Conservation (phyloP, 1,284 basidiomycete genomes). For the Austroboletus novae-zelandiae region DNA sequence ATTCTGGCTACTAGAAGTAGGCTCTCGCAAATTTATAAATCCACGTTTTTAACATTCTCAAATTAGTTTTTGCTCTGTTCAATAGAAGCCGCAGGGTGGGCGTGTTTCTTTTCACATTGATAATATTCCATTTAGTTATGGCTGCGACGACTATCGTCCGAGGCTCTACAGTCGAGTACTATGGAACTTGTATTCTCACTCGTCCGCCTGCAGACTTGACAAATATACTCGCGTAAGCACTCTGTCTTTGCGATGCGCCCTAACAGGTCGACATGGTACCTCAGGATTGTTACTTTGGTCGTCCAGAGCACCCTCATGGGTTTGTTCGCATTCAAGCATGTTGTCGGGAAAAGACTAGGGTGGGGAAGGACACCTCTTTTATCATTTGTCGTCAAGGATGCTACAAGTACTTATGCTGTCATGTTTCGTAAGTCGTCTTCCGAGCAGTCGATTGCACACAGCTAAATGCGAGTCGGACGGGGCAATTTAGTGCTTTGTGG, state of each 20-base stretch:
- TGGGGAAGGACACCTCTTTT: conserved; percentile 16
- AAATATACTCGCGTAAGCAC: background rate
- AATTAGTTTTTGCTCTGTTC: conserved; percentile 25
- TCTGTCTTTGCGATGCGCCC: background rate
- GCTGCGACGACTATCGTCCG: background rate
- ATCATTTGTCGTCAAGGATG: conserved; percentile 20
- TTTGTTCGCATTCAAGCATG: conserved; percentile 11
- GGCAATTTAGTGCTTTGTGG: conserved; percentile 6
- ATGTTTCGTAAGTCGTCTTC: conserved; percentile 15
- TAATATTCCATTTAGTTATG: conserved; percentile 8
- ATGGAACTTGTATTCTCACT: conserved; percentile 15
- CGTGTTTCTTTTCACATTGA: conserved; percentile 9
- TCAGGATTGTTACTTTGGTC: conserved; percentile 1
- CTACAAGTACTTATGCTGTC: conserved; percentile 7
- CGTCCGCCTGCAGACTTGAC: background rate
- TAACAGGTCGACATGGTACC: background rate
- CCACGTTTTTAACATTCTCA: background rate
- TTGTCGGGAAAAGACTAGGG: background rate
- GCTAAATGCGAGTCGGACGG: background rate
- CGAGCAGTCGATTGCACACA: background rate
- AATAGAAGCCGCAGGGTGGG: conserved; percentile 16
- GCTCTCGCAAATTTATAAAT: background rate
- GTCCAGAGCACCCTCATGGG: conserved; percentile 11
- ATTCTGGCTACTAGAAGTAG: conserved; percentile 21
- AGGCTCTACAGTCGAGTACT: background rate